phyloP scores from a whole-genome alignment of 306 rosid genomes.

The Trichosanthes truncata region DNA sequence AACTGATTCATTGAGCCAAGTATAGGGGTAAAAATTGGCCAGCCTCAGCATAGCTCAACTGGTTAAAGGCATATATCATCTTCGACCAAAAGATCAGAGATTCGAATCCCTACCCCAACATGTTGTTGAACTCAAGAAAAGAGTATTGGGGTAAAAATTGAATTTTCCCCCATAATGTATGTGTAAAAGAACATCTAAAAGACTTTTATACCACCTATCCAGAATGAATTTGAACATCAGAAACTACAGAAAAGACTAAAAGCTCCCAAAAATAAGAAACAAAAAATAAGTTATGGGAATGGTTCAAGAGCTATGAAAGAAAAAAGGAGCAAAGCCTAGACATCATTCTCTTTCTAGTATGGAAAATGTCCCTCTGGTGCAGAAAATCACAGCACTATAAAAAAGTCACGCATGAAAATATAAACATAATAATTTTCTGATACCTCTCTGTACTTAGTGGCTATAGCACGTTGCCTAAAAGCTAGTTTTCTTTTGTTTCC shows the following conservation, averaged over 20 bases:
- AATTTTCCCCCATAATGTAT: background rate
- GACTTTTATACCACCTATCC: background rate
- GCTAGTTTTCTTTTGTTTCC: conserved; percentile 66
- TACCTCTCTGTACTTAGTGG: conserved; percentile 62
- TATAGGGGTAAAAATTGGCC: background rate
- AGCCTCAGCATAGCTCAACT: background rate
- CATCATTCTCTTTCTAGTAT: background rate
- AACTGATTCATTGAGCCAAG: background rate
- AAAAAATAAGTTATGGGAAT: background rate
- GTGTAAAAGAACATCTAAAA: background rate
- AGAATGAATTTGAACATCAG: background rate
- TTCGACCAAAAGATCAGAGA: background rate
- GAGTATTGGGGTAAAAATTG: background rate
- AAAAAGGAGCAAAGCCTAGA: conserved; percentile 4
- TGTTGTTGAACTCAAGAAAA: background rate
- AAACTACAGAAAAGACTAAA: background rate
- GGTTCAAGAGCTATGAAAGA: background rate
- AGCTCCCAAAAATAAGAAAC: background rate
- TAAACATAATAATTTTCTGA: background rate
- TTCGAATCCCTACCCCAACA: background rate
- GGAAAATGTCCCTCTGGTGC: background rate
- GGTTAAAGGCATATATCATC: background rate
- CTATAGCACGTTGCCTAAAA: conserved; percentile 69
- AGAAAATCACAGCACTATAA: background rate
- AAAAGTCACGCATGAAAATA: background rate